Evolutionary conservation across 805 yeast genomes (phyloP).

Genomic region (Wickerhamiella shivajii): DNA sequence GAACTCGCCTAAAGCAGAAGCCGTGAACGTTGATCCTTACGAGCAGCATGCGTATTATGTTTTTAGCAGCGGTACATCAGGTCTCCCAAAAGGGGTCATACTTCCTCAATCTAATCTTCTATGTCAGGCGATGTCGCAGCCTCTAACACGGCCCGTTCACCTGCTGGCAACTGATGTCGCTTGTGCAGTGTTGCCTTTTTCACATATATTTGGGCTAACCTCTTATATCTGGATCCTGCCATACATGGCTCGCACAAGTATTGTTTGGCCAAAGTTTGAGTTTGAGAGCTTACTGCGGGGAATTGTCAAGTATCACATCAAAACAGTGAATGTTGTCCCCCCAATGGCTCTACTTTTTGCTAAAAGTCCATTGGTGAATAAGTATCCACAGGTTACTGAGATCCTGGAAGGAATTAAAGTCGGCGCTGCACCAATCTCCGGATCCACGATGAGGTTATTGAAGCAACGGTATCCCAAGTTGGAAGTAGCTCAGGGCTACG

Average conservation of each 20-base stretch:
- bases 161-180: constrained; percentile 13
- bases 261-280: constrained; percentile 24
- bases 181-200: constrained; percentile 25
- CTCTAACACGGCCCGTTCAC: constrained; percentile 7
- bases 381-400: constrained; percentile 30
- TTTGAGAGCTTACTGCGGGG: constrained; percentile 20
- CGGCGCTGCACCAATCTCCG: constrained; percentile 35
- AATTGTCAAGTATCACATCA: constrained; percentile 23
- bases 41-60: constrained; percentile 19
- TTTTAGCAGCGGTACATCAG: constrained; percentile 28
- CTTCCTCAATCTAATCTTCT: constrained; percentile 41
- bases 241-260: constrained; percentile 14
- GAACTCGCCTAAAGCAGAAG: neutral
- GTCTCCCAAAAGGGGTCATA: constrained; percentile 67
- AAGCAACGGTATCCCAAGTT: constrained; percentile 7
- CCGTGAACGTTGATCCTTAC: constrained; percentile 10
- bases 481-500: constrained; percentile 22
- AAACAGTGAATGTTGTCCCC: constrained; percentile 29
- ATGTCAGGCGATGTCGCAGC: constrained; percentile 23
- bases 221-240: constrained; percentile 19
- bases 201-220: constrained; percentile 23
- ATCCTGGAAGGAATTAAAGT: constrained; percentile 22
- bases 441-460: constrained; percentile 10
- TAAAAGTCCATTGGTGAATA: constrained; percentile 29
- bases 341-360: constrained; percentile 34